Evolutionary conservation across 148 eudicot species (phyloP).

Genomic region (Arbutus unedo): DNA sequence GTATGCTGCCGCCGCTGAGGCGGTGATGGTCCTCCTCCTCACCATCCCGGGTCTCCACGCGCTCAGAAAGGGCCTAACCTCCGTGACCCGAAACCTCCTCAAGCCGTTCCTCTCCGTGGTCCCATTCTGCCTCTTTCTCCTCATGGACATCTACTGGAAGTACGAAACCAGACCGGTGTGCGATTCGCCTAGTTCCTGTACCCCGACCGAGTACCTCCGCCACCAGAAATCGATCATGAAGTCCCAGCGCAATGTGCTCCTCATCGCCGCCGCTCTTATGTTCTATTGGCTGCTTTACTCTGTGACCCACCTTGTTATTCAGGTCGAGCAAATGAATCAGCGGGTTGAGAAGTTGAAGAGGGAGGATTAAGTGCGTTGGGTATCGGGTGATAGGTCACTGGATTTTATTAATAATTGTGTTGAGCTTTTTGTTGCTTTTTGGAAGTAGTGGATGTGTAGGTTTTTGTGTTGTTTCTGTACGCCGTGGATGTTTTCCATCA

Average conservation of each 20-base stretch:
- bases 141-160: constrained; percentile 58
- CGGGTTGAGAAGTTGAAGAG: constrained; percentile 42
- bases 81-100: constrained; percentile 46
- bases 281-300: constrained; percentile 48
- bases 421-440: background rate
- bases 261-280: constrained; percentile 44
- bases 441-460: background rate
- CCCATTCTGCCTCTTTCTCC: constrained; percentile 44
- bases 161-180: constrained; percentile 51
- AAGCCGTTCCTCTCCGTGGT: constrained; percentile 51
- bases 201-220: constrained; percentile 44
- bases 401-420: background rate
- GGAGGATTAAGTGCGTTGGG: constrained; percentile 16
- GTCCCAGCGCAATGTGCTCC: constrained; percentile 44
- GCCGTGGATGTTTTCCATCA: background rate
- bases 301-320: constrained; percentile 38
- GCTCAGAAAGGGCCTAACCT: constrained; percentile 38
- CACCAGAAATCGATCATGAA: constrained; percentile 61
- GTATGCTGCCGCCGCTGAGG: constrained; percentile 54
- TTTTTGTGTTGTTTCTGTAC: background rate
- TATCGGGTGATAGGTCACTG: background rate
- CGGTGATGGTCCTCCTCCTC: constrained; percentile 50
- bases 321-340: constrained; percentile 40
- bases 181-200: constrained; percentile 29
- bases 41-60: constrained; percentile 44